Conservation (phyloP, 805 yeast genomes). For the Metschnikowia colocasiae region DNA sequence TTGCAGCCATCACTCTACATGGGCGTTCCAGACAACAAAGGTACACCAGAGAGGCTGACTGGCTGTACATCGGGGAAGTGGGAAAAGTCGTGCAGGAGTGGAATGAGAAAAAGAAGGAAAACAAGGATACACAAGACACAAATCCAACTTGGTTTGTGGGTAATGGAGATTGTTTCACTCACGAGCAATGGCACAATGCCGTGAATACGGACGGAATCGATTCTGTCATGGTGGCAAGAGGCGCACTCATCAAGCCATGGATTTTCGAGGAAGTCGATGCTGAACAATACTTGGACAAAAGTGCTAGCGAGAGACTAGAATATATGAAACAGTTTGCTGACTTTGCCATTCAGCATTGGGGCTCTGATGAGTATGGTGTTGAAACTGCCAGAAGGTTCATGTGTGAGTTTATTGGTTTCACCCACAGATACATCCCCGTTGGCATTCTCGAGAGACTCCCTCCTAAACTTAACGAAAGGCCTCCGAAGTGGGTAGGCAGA, state of each 20-base stretch:
- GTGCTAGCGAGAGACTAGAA: slow-evolving; percentile 84
- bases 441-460: slow-evolving; percentile 89
- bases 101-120: slow-evolving; percentile 52
- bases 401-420: slow-evolving; percentile 92
- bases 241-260: slow-evolving; percentile 98
- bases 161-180: slow-evolving; percentile 87
- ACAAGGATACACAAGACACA: slow-evolving; percentile 54
- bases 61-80: slow-evolving; percentile 80
- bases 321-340: slow-evolving; percentile 65
- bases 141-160: slow-evolving; percentile 82
- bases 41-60: slow-evolving; percentile 85
- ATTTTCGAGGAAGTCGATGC: slow-evolving; percentile 92
- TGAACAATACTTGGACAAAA: slow-evolving; percentile 84
- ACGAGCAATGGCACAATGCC: slow-evolving; percentile 83
- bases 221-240: slow-evolving; percentile 96
- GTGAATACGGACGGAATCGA: slow-evolving; percentile 68
- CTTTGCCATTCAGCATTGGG: slow-evolving; percentile 95
- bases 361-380: slow-evolving; percentile 92
- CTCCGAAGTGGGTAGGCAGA: slow-evolving; percentile 91
- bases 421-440: slow-evolving; percentile 91
- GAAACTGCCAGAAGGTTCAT: slow-evolving; percentile 81
- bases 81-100: slow-evolving; percentile 64
- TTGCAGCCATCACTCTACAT: slow-evolving; percentile 88
- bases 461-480: slow-evolving; percentile 86
- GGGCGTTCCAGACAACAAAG: slow-evolving; percentile 97